Conservation (phyloP, 768 basidiomycete genomes). For the Psilocybe tampanensis region DNA sequence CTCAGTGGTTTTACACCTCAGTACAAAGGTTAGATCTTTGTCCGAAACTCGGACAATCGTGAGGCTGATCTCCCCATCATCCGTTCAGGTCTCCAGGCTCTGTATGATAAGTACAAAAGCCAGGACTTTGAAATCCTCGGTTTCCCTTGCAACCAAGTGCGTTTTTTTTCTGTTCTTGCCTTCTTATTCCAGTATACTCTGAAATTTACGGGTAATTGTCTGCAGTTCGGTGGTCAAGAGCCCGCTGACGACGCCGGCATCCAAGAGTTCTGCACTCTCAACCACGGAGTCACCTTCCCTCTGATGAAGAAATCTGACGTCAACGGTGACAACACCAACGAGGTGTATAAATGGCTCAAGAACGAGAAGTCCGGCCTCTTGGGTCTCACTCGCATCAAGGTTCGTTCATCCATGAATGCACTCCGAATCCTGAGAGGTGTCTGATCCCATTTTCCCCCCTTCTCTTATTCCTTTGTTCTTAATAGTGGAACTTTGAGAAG, state of each 20-base stretch:
- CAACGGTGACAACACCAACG: slow-evolving; percentile 83
- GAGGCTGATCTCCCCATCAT: not conserved
- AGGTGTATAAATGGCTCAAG: slow-evolving; percentile 88
- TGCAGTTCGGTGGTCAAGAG: slow-evolving; percentile 83
- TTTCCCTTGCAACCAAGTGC: slow-evolving; percentile 89
- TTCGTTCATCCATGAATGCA: slow-evolving; percentile 26
- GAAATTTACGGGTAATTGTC: not conserved
- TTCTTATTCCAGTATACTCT: not conserved
- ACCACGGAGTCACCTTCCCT: slow-evolving; percentile 90
- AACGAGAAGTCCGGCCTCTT: slow-evolving; percentile 72
- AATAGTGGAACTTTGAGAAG: slow-evolving; percentile 90
- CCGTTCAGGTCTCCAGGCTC: slow-evolving; percentile 68
- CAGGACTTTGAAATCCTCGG: slow-evolving; percentile 78
- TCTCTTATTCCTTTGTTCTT: slow-evolving; percentile 2
- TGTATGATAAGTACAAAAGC: slow-evolving; percentile 83
- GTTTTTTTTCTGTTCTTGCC: too few relatives aligned
- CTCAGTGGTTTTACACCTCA: slow-evolving; percentile 83
- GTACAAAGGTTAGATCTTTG: slow-evolving; percentile 55
- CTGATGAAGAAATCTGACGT: slow-evolving; percentile 94
- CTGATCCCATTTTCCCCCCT: not conserved
- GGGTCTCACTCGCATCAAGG: slow-evolving; percentile 77
- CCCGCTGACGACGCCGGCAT: slow-evolving; percentile 81
- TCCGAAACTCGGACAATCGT: not conserved
- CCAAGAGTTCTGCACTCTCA: slow-evolving; percentile 71
- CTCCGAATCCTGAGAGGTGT: not conserved